Percentiles rank a stretch among this genome's conserved stretches.
Evolutionary conservation across 495 filamentous ascomycete genomes (phyloP).

Genomic region (Neurospora sp.): DNA sequence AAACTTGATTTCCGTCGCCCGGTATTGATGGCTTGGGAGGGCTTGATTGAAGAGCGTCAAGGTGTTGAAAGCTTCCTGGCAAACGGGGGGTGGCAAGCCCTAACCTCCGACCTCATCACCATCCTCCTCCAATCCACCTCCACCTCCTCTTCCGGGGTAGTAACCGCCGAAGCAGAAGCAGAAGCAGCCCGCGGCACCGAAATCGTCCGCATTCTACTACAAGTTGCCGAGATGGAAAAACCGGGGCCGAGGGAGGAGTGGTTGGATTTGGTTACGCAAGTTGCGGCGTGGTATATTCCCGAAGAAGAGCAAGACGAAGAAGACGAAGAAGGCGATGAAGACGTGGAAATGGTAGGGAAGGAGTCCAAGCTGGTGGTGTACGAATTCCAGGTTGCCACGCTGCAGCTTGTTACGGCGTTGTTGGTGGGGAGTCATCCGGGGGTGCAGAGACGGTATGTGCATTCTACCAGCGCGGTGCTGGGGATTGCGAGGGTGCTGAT

Average conservation of each 20-base stretch:
- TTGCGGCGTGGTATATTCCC: conserved; percentile 26
- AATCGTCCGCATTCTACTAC: conserved; percentile 41
- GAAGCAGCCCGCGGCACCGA: conserved; percentile 38
- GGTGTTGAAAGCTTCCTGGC: conserved; percentile 35
- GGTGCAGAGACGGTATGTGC: conserved; percentile 33
- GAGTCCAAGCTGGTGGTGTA: conserved; percentile 10
- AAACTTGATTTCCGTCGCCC: conserved; percentile 40
- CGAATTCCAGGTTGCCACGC: conserved; percentile 38
- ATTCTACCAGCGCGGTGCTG: conserved; percentile 28
- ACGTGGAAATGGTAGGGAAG: not conserved
- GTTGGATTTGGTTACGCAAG: conserved; percentile 33
- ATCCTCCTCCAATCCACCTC: conserved; percentile 22
- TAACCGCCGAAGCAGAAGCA: conserved; percentile 1
- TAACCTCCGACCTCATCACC: conserved; percentile 35
- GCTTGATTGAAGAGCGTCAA: conserved; percentile 29
- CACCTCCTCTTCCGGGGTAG: not conserved
- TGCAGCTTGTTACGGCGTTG: conserved; percentile 41
- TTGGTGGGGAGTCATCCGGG: conserved; percentile 34
- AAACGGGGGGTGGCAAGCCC: conserved; percentile 38
- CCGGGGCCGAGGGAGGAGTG: conserved; percentile 34
- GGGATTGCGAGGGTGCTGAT: conserved; percentile 29
- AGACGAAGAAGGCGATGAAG: not conserved
- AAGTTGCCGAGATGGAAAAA: conserved; percentile 32
- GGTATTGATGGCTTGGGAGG: conserved; percentile 44
- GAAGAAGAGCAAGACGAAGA: not conserved